Percentiles rank a stretch among this genome's conserved stretches.
These are phyloP conservation scores for Primulina tabacum DNA, from an alignment of 257 asterid genomes.

Conservation along the genomic window DNA sequence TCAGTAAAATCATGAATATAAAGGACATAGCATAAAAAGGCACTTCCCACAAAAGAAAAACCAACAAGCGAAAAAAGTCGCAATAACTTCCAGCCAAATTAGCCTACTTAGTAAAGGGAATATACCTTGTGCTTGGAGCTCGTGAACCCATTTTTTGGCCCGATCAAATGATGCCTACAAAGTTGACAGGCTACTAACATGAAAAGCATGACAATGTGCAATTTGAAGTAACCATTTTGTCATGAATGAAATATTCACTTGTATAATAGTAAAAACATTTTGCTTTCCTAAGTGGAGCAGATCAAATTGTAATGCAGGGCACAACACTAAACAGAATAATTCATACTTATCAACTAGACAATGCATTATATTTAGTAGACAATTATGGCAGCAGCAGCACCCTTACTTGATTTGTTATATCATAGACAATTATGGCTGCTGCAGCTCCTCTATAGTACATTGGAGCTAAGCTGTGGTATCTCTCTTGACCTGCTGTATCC, in stretches of 20 bases:
- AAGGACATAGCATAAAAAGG: not conserved
- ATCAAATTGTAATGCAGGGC: not conserved
- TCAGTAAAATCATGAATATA: not conserved
- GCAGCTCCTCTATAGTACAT: slow-evolving; percentile 95
- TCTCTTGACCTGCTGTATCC: slow-evolving; percentile 95
- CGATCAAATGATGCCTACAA: slow-evolving; percentile 76
- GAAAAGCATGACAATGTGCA: slow-evolving; percentile 13
- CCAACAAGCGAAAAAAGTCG: not conserved
- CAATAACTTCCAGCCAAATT: slow-evolving; percentile 10
- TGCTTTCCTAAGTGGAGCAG: not conserved
- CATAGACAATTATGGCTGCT: slow-evolving; percentile 77
- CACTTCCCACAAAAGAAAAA: not conserved
- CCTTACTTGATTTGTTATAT: slow-evolving; percentile 69
- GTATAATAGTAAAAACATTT: not conserved
- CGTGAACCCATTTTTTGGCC: slow-evolving; percentile 88
- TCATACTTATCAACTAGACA: not conserved
- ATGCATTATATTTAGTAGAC: not conserved
- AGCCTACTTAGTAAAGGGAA: slow-evolving; percentile 12
- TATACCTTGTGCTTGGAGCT: slow-evolving; percentile 86
- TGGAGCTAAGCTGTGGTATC: slow-evolving; percentile 91
- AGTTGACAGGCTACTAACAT: slow-evolving; percentile 8
- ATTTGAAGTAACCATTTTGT: not conserved
- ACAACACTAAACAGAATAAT: not conserved
- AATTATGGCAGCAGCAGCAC: not conserved
- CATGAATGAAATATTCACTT: not conserved